A percentile compares a stretch with the other conserved stretches of the same genome.
Evolutionary conservation across 1,284 basidiomycete species (phyloP).

Genomic region (Anthracocystis panici-leucophaei): DNA sequence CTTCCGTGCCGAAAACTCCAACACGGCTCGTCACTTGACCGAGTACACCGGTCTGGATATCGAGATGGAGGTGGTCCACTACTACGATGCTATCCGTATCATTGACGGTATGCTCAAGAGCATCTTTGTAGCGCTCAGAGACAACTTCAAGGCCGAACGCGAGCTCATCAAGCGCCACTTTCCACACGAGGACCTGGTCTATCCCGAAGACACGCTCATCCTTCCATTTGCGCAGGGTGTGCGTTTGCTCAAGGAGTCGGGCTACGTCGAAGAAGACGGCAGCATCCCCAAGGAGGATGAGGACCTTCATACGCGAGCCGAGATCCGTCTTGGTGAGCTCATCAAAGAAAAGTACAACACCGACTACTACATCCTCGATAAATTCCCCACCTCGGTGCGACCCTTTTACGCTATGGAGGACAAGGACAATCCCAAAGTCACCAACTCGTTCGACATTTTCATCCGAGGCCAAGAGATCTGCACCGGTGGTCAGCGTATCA

Average conservation of each 20-base stretch:
- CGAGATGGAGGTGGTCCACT: constrained; percentile 66
- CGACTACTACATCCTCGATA: constrained; percentile 74
- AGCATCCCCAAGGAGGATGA: constrained; percentile 60
- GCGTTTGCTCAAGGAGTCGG: constrained; percentile 74
- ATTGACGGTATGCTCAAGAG: constrained; percentile 66
- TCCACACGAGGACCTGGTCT: constrained; percentile 64
- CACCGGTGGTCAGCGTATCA: constrained; percentile 68
- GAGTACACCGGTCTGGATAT: constrained; percentile 67
- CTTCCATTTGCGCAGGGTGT: constrained; percentile 89
- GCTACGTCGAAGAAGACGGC: constrained; percentile 63
- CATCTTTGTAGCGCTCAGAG: constrained; percentile 55
- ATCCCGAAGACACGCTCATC: constrained; percentile 70
- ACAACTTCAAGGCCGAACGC: constrained; percentile 48
- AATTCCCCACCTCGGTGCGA: constrained; percentile 78
- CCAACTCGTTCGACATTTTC: constrained; percentile 68
- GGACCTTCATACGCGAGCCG: constrained; percentile 82
- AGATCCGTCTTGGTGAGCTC: constrained; percentile 88
- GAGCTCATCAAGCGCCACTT: constrained; percentile 57
- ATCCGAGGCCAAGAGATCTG: constrained; percentile 68
- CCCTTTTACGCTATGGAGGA: constrained; percentile 85
- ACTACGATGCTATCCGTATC: constrained; percentile 64
- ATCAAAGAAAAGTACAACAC: constrained; percentile 93
- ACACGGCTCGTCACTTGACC: constrained; percentile 66
- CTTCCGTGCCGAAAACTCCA: constrained; percentile 67
- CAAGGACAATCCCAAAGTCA: constrained; percentile 69